These are phyloP conservation scores for Cyberlindnera subsufficiens DNA, from an alignment of 805 yeast species.

Conservation along the genomic window DNA sequence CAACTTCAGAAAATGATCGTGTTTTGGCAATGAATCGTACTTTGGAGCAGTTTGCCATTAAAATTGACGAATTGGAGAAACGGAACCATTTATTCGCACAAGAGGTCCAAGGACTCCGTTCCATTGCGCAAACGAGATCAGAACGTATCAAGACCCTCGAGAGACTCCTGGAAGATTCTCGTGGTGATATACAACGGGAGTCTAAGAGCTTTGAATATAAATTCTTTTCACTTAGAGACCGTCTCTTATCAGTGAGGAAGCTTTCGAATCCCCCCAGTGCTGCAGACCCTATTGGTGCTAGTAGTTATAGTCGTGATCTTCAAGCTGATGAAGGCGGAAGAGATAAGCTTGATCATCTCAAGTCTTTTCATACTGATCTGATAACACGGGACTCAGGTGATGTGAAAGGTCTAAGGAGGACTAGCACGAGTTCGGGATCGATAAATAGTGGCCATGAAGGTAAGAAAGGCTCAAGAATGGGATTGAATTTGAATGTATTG, in stretches of 20 bases:
- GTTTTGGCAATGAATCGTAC: conserved; percentile 51
- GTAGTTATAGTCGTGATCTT: not conserved
- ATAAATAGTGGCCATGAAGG: not conserved
- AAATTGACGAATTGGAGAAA: conserved; percentile 55
- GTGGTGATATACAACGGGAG: not conserved
- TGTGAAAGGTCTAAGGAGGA: not conserved
- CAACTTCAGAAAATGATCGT: conserved; percentile 34
- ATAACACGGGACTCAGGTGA: not conserved
- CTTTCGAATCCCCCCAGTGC: conserved; percentile 21
- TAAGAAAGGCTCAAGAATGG: conserved; percentile 25
- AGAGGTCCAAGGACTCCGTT: conserved; percentile 49
- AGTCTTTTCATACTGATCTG: not conserved
- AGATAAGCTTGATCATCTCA: not conserved
- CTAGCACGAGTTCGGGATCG: not conserved
- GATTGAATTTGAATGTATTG: conserved; percentile 53
- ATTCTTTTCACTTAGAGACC: conserved; percentile 14
- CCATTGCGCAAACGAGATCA: conserved; percentile 52
- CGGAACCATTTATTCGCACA: conserved; percentile 52
- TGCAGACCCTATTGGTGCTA: not conserved
- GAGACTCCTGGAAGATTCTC: conserved; percentile 40
- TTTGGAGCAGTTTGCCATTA: conserved; percentile 49
- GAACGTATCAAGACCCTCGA: conserved; percentile 52
- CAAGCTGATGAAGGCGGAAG: not conserved
- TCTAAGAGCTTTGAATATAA: conserved; percentile 8
- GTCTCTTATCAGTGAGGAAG: conserved; percentile 18